Evolutionary conservation across 495 filamentous ascomycete species (phyloP).

Genomic region (Penicillium dipodomyicola): DNA sequence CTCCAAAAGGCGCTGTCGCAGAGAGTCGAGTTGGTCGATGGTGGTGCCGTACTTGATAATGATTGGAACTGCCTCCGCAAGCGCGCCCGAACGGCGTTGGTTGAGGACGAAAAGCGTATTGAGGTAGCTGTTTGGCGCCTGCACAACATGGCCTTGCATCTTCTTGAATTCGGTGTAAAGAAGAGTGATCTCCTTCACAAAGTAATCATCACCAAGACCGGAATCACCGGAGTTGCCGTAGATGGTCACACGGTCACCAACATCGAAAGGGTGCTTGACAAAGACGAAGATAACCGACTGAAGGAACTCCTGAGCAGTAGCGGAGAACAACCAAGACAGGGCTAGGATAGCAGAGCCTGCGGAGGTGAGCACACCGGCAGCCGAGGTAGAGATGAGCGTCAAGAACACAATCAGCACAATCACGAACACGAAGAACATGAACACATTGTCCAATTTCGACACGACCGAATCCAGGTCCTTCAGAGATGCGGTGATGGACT

Average conservation of each 20-base stretch:
- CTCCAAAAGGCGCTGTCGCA: slow-evolving; percentile 78
- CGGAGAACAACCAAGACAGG: slow-evolving; percentile 86
- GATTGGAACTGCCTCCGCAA: slow-evolving; percentile 84
- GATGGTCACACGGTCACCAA: slow-evolving; percentile 87
- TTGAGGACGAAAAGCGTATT: slow-evolving; percentile 95
- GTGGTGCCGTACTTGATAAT: slow-evolving; percentile 87
- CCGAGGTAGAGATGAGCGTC: slow-evolving; percentile 83
- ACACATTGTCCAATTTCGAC: slow-evolving; percentile 82
- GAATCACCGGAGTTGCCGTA: slow-evolving; percentile 83
- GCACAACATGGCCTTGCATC: slow-evolving; percentile 93
- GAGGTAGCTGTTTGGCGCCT: slow-evolving; percentile 90
- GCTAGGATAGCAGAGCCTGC: slow-evolving; percentile 83
- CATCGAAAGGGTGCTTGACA: slow-evolving; percentile 97
- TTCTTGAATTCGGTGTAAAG: slow-evolving; percentile 98
- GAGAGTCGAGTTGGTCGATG: slow-evolving; percentile 77
- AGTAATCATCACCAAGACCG: slow-evolving; percentile 85
- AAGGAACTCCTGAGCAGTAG: slow-evolving; percentile 91
- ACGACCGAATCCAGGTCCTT: slow-evolving; percentile 96
- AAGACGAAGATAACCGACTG: slow-evolving; percentile 93
- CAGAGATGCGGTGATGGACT: slow-evolving; percentile 88
- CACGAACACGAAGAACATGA: slow-evolving; percentile 79
- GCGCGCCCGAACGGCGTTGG: slow-evolving; percentile 81
- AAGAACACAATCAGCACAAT: slow-evolving; percentile 82
- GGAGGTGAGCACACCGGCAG: slow-evolving; percentile 80
- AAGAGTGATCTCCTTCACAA: slow-evolving; percentile 91